These are phyloP conservation scores for Coniella vitis DNA, from an alignment of 2,329 filamentous ascomycete genomes.

Conservation along the genomic window DNA sequence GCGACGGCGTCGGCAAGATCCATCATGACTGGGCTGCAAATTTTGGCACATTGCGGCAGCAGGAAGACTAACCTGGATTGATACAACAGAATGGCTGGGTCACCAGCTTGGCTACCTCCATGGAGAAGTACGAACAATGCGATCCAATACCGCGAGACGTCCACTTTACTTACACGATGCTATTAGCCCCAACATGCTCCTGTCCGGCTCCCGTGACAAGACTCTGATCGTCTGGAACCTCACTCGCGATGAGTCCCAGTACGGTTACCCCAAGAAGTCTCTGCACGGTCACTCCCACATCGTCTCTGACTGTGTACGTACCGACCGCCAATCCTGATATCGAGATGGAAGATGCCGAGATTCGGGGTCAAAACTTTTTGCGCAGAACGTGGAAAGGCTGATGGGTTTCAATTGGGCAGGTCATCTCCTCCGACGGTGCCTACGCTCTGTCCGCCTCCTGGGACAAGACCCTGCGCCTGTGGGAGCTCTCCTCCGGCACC, in stretches of 20 bases:
- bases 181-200: slow-evolving; percentile 95
- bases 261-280: slow-evolving; percentile 98
- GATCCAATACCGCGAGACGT: slow-evolving; percentile 15
- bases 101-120: slow-evolving; percentile 94
- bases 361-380: background rate
- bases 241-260: slow-evolving; percentile 94
- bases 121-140: slow-evolving; percentile 76
- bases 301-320: slow-evolving; percentile 97
- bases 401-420: slow-evolving; percentile 46
- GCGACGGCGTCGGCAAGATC: slow-evolving; percentile 7
- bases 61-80: slow-evolving; percentile 21
- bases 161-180: slow-evolving; percentile 21
- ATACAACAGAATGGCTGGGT: slow-evolving; percentile 80
- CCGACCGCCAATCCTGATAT: slow-evolving; percentile 2
- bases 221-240: slow-evolving; percentile 99
- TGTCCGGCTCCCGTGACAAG: slow-evolving; percentile 97
- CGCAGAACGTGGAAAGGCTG: slow-evolving; percentile 25
- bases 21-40: background rate
- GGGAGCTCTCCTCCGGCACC: slow-evolving; percentile 95
- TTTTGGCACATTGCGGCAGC: background rate
- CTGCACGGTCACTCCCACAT: slow-evolving; percentile 99
- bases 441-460: slow-evolving; percentile 98
- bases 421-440: slow-evolving; percentile 98
- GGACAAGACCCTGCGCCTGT: slow-evolving; percentile 99
- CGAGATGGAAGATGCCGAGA: background rate